Conservation (phyloP, 2,329 filamentous ascomycete genomes). For the Lecanicillium sp. region DNA sequence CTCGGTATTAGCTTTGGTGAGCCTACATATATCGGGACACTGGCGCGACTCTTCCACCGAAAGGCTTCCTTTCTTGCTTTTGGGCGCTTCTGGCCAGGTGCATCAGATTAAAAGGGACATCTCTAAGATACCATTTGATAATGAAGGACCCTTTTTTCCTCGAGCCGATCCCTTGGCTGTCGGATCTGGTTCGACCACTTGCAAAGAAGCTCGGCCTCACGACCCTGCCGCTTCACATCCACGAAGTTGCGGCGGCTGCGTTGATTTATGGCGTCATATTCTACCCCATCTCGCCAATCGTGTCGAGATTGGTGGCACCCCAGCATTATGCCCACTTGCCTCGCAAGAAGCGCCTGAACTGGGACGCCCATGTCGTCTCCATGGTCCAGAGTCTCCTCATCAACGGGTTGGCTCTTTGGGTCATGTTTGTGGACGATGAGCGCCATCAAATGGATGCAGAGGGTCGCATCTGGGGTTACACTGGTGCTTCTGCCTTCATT, state of each 20-base stretch:
- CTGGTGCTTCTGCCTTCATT: conserved; percentile 61
- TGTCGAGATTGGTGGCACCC: conserved; percentile 58
- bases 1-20: not conserved
- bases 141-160: conserved; percentile 73
- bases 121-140: conserved; percentile 12
- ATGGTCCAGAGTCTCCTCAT: conserved; percentile 69
- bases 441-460: conserved; percentile 57
- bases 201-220: conserved; percentile 54
- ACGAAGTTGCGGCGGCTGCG: conserved; percentile 64
- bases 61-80: not conserved
- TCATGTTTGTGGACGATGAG: conserved; percentile 62
- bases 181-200: conserved; percentile 51
- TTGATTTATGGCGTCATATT: conserved; percentile 63
- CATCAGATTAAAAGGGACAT: not conserved
- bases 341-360: conserved; percentile 61
- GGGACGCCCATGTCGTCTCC: conserved; percentile 83
- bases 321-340: conserved; percentile 55
- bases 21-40: not conserved
- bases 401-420: conserved; percentile 64
- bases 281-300: conserved; percentile 55
- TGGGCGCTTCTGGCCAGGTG: not conserved
- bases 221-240: conserved; percentile 67
- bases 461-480: conserved; percentile 71
- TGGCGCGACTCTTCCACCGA: not conserved
- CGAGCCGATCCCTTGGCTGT: conserved; percentile 49